Base-by-base conservation (phyloP, 495 filamentous ascomycete species). In the Aspergillus ostianus region DNA sequence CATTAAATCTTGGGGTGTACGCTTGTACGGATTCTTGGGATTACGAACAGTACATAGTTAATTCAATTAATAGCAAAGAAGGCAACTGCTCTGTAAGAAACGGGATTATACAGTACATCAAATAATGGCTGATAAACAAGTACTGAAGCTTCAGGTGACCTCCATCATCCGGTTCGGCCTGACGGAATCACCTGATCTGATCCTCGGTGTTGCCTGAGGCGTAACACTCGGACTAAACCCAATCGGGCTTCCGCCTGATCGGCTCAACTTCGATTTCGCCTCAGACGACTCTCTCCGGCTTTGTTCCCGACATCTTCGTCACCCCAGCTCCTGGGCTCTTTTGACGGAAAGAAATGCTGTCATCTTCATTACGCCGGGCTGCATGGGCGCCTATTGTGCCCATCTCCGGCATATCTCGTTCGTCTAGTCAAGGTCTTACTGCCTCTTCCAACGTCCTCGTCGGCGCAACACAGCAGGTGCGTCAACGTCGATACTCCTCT, bases 401-500 rank as follows among this genome's bases (percentile, higher is more conserved):
- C 47, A 72, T 79, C 51, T 66, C 78, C 51, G 71, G 70, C 49
- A 69, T 75, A 48, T 60, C 76, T 60, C 66, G 65, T 46, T 51
- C 72, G 29, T 61, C 64, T 23, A 63, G 62, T 44, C 68, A 73
- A 47, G 55, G 64, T 56, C 68, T 73, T 49, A 64, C 70, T 47
- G 60, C 75, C 57, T 66, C 75, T 46, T 65, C 70, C 30, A 65
- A 67, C 61, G 66, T 63, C 56, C 64, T 70, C 47, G 61, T 70
- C 57, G 60, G 65, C 63, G 65, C 71, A 51, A 71, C 74, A 55
- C 66, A 69, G 51, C 65, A 69, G 64, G 60, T 73, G 53, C 81
- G 82, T 66, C 80, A 84, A 63, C 78, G 80, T 61, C 79, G 80
- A 59, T 78, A 82, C 65, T 84, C 81, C 44, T 79, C 76, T 53